Evolutionary conservation across 108 stramenopile species (phyloP), one percentile per base, ranked within the genome.

Genomic region (Licmophora abbreviata): DNA sequence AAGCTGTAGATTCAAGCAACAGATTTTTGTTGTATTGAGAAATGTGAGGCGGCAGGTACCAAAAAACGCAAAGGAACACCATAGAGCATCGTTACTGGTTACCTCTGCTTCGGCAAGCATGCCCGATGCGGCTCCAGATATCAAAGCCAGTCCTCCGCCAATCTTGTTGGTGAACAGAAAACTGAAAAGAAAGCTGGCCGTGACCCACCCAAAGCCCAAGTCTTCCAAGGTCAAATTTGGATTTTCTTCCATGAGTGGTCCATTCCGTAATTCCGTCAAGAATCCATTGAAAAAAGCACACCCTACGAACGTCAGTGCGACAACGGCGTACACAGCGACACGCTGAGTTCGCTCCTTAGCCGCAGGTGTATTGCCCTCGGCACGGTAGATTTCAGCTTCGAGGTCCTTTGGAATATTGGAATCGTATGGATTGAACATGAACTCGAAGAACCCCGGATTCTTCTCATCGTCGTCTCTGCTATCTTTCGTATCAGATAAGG

Each of bases 281-380:
- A 89, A 89, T 29, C 65, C 81, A 55, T 89, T 89, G 63, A 81
- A 81, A 15, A 71, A 71, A 12, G 70, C 71, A 12, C 69, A 52
- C 11, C 68, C 76, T 0, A 48, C 2, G 14, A 79, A 61, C 1
- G 77, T 77, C 7, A 69, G 21, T 8, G 72, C 72, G 14, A 80
- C 22, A 17, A 48, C 10, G 6, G 60, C 50, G 59, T 87, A 88
- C 0, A 58, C 14, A 0, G 71, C 57, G 14, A 92, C 65, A 24
- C 90, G 90, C 12, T 50, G 51, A 12, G 54, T 63, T 15, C 90
- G 83, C 29, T 68, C 71, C 51, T 79, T 63, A 11, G 81, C 83
- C 7, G 90, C 79, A 12, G 67, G 64, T 0, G 85, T 92, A 23
- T 83, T 81, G 37, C 81, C 77, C 67, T 92, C 90, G 25, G 90